Evolutionary conservation across 164 flowering plant genomes (phyloP), one percentile per base, ranked within the genome.

Genomic region (Cinnamomum chago): DNA sequence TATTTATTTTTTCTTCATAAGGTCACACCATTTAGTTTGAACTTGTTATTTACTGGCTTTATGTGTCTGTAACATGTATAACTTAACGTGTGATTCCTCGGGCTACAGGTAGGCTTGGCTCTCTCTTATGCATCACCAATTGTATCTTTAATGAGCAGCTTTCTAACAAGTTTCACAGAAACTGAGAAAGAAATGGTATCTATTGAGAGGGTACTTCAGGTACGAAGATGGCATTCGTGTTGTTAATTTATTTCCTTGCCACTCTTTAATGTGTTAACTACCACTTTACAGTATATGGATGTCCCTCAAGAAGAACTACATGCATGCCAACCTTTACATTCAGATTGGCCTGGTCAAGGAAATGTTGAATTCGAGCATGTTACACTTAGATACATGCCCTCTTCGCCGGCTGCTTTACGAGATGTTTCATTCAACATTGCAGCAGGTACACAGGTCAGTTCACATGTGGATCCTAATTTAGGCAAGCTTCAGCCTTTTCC

Each of bases 151-250:
- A 74, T 95, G 76, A 93, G 99, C 70, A 90, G 87, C 78, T 92
- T 92, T 72, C 84, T 95, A 70, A 80, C 99, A 68, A 93, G 99
- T 81, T 93, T 92, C 77, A 90, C 98, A 35, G 99, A 95, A 81
- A 93, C 98, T 15, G 99, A 95, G 78, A 95, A 95, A 84, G 99
- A 95, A 84, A 92, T 95, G 98, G 97, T 95, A 83, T 85, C 98
- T 60, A 81, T 95, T 75, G 99, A 95, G 81, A 88, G 98, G 81
- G 90, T 86, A 66, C 88, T 92, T 74, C 90, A 93, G 93, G 99
- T 89, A 83, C 18, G 47, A 65, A 51, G 22, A 65, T 18, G 17
- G 65, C 15, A 20, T 71, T 60, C 69, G 28, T 58, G 17, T 50
- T 22, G 51, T 69, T 50, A 6, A 17, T 71, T 50, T 62, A 47